Evolutionary conservation across 2,329 filamentous ascomycete genomes (phyloP).

Genomic region (Huntiella decipiens): DNA sequence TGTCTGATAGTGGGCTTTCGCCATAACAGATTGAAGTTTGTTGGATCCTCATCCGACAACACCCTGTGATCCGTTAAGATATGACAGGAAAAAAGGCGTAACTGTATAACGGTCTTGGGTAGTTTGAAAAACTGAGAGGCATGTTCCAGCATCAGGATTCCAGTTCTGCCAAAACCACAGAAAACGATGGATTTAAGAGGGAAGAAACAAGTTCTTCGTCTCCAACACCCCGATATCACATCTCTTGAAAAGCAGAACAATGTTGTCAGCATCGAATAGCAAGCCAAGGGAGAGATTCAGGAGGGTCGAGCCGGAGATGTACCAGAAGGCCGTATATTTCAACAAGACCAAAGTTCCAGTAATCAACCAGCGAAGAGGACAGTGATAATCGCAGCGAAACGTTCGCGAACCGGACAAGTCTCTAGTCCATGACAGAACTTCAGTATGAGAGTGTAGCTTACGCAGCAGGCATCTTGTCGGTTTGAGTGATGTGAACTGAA

Average conservation of each 20-base stretch:
- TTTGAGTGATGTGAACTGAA: slow-evolving; percentile 10
- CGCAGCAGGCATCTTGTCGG: slow-evolving; percentile 31
- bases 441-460: slow-evolving; percentile 25
- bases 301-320: slow-evolving; percentile 63
- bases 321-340: slow-evolving; percentile 7
- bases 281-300: slow-evolving; percentile 38
- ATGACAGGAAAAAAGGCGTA: slow-evolving; percentile 22
- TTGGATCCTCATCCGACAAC: slow-evolving; percentile 55
- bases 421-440: slow-evolving; percentile 13
- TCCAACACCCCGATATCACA: slow-evolving; percentile 53
- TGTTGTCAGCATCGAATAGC: slow-evolving; percentile 24
- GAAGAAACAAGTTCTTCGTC: slow-evolving; percentile 49
- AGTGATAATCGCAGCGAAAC: slow-evolving; percentile 48
- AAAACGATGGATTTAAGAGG: slow-evolving; percentile 59
- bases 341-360: neutral
- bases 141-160: slow-evolving; percentile 4
- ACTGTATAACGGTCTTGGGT: slow-evolving; percentile 8
- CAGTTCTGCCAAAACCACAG: slow-evolving; percentile 9
- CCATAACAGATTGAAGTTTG: slow-evolving; percentile 2
- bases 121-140: neutral
- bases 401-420: slow-evolving; percentile 4
- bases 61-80: slow-evolving; percentile 26
- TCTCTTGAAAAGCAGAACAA: slow-evolving; percentile 34
- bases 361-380: slow-evolving; percentile 54
- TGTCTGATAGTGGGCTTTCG: slow-evolving; percentile 9